A percentile compares a stretch with the other conserved stretches of the same genome.
Conservation (phyloP, 2,329 filamentous ascomycete genomes). For the Fusarium tricinctum region DNA sequence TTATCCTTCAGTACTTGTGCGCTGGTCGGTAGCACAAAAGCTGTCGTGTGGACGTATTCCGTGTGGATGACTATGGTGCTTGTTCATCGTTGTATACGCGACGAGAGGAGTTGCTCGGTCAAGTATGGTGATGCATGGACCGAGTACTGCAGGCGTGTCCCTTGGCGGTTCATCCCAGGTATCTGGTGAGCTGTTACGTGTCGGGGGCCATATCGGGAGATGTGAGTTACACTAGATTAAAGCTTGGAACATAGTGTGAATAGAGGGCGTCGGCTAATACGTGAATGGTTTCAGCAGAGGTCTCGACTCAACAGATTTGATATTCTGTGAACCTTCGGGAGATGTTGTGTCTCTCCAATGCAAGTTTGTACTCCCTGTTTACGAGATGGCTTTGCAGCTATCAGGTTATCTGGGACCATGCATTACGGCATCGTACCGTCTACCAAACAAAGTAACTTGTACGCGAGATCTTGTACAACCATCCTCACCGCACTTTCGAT, state of each 20-base stretch:
- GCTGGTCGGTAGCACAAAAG: conserved; percentile 54
- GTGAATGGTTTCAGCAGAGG: no score
- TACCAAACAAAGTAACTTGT: rapidly evolving
- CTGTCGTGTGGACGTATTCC: conserved; percentile 61
- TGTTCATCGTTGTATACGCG: conserved; percentile 61
- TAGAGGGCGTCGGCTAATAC: no score
- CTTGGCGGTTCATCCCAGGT: conserved; percentile 58
- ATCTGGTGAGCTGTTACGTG: conserved; percentile 41
- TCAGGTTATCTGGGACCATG: no score
- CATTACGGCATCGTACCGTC: neutral
- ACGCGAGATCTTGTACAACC: neutral
- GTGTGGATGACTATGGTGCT: conserved; percentile 61
- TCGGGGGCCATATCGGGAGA: no score
- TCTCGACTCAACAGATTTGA: neutral
- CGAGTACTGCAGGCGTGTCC: conserved; percentile 59
- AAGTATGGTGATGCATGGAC: conserved; percentile 63
- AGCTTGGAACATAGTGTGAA: no score
- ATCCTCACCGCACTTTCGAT: neutral
- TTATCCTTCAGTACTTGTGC: conserved; percentile 59
- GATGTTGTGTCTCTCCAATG: neutral
- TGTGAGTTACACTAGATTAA: no score
- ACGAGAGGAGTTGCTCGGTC: conserved; percentile 59
- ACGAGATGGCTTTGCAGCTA: no score
- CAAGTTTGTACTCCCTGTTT: no score
- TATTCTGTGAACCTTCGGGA: no score